Base-by-base conservation (phyloP, 495 filamentous ascomycete species). In the Copromyces sp. region DNA sequence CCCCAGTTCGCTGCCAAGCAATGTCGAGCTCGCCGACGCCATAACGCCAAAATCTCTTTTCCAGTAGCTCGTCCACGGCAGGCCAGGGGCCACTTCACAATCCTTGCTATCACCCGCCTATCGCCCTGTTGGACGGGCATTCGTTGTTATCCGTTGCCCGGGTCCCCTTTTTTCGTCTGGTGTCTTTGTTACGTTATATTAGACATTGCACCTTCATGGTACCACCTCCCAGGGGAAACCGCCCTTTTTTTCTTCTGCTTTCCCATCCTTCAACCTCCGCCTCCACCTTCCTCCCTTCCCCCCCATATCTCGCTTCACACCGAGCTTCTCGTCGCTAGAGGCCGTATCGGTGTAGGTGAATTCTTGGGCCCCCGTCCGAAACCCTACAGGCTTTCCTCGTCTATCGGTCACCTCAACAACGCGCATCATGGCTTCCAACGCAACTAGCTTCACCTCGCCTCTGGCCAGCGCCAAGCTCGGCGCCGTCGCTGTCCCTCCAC, bases 401-500 rank as follows among this genome's bases (percentile, higher is more conserved):
- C 20, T 59, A 59, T 9, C 53, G 53, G 14, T 35, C 32, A 40
- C n/a, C 69, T 39, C 17, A 65, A 35, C 69, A 38, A 35, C 73
- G 70, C 76, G 74, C 81, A 79, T 72, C 69, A 91, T 93, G 90
- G 87, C 86, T 76, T 81, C 86, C 69, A 93, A 92, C 78, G 89
- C 86, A 82, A 83, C 82, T 35, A 92, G 87, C 82, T 92, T 93
- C 76, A 87, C 89, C 76, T 95, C 93, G 83, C 92, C 92, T 14
- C 80, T 90, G 77, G 92, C 92, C 73, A 90, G 90, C 81, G 87
- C 90, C 75, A 84, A 87, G 76, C 81, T 84, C 73, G 82, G 86
- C 71, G 81, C 79, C 69, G 80, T 75, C 61, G 77, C 74, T 71
- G 70, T 86, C n/a, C 79, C 82, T 47, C 81, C 78, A 53, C 82